A percentile compares a stretch with the other conserved stretches of the same genome.
These are phyloP conservation scores for Phellinidium pouzarii DNA, from an alignment of 1,284 basidiomycete genomes.

Conservation along the genomic window DNA sequence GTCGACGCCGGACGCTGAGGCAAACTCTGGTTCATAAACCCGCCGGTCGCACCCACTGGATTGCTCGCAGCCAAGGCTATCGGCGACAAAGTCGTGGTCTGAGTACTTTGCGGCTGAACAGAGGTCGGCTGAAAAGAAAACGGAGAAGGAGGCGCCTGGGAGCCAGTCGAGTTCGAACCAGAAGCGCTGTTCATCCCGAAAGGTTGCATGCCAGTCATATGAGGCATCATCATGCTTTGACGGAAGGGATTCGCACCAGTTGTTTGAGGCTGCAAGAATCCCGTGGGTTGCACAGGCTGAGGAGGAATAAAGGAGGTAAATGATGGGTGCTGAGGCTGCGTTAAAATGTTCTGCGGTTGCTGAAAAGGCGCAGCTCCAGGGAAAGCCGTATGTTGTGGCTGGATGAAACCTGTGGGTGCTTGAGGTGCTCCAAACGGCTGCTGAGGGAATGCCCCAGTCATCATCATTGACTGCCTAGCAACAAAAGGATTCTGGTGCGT, in stretches of 20 bases:
- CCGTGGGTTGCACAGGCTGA: constrained; percentile 58
- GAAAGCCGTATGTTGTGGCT: constrained; percentile 31
- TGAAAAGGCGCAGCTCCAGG: constrained; percentile 40
- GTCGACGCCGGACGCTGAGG: constrained; percentile 64
- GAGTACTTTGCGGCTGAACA: constrained; percentile 4
- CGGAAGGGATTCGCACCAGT: constrained; percentile 54
- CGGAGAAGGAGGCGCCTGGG: constrained; percentile 19
- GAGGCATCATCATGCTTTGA: constrained; percentile 41
- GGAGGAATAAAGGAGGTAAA: constrained; percentile 45
- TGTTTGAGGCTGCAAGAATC: constrained; percentile 59
- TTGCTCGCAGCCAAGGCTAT: constrained; percentile 3
- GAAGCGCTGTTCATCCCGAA: constrained; percentile 22
- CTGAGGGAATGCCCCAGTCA: constrained; percentile 33
- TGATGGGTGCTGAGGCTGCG: constrained; percentile 31
- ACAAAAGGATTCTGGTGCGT: constrained; percentile 75
- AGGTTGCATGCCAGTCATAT: constrained; percentile 43
- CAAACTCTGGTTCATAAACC: constrained; percentile 9
- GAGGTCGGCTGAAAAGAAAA: constrained; percentile 21
- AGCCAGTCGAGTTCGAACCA: constrained; percentile 21
- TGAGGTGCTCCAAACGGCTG: constrained; percentile 31
- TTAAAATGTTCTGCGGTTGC: constrained; percentile 23
- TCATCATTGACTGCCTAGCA: constrained; percentile 40
- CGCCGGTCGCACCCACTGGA: background rate
- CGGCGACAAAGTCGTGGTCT: constrained; percentile 5
- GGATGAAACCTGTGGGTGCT: constrained; percentile 29